Base-by-base conservation (phyloP, 805 yeast genomes). In the Komagataella phaffii region DNA sequence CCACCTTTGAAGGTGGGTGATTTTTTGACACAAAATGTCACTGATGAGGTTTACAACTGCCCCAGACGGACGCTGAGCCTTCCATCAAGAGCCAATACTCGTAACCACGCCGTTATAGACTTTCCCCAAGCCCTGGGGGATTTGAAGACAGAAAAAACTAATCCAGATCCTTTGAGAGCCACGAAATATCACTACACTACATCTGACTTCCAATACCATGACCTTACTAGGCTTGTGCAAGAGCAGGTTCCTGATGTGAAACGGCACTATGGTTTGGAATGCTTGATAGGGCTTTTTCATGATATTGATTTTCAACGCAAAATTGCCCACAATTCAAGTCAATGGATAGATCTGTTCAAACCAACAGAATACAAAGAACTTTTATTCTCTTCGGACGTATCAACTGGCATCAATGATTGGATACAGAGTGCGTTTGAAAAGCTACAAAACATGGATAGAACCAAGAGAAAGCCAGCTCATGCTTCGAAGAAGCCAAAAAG, bases 331-430 rank as follows among this genome's bases (percentile, higher is more conserved):
- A 44, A 49, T 10, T 45, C 30, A 6, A 19, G 57, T 6, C 67
- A 59, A 48, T 75, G 77, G 79, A 65, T 70, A 53, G 75, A 72
- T 55, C 57, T 64, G n/a, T 76, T 75, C 56, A 65, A 63, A 51
- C 81, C 82, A 2, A 54, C 53, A 2, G 47, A 55, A 1, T 60
- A 67, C 23, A 54, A 57, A 1, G 68, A 72, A 6, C 63, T 74
- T 45, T 55, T 76, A 40, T 65, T 74, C 47, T 55, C 67, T 6
- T 45, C 52, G 1, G 49, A 54, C 1, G 58, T 62, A 17, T 60
- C 62, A 17, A 47, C 30, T 1, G 58, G 56, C 1, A 58, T 76
- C 1, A 57, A 59, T 21, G 51, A 55, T 8, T 77, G 81, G 81
- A 54, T 77, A 2, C 45, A 53, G 3, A 64, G 67, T 18, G 63